Evolutionary conservation across 352 stramenopile species (phyloP), one percentile per base, ranked within the genome.

Genomic region (Phytophthora podocarpi): DNA sequence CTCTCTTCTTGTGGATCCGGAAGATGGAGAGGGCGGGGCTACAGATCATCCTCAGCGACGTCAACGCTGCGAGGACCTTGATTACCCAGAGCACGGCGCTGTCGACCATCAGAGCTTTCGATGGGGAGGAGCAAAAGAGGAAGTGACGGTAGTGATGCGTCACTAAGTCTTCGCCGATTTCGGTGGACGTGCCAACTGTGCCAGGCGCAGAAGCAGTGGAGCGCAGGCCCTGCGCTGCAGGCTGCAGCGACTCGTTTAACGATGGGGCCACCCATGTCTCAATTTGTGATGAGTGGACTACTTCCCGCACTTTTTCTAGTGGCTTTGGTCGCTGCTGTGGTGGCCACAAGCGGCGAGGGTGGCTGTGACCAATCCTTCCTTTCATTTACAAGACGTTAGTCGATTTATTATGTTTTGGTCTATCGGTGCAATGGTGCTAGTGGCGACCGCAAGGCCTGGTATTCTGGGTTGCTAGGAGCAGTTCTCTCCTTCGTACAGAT

Each of bases 41-140:
- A 43, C 72, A 59, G 47, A 75, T 74, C 64, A 83, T 75, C 13
- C 57, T 56, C 15, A 72, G 47, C 30, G 67, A 67, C 15, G 65
- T 48, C 37, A 64, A 37, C 11, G 62, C 64, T n/a, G 67, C 66
- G 18, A 76, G 27, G 18, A 64, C 45, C 27, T 65, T 59, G 24
- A 78, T 60, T 21, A 54, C 39, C 20, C 70, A 56, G 32, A 72
- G 49, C 20, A 64, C 46, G 1, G 46, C 50, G 15, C 28, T 59
- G 24, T 50, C 41, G 4, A 59, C 51, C 64, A 72, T 72, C 4
- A 7, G 37, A 27, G 31, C 3, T n/a, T n/a, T n/a, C n/a, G n/a
- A n/a, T n/a, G n/a, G 35, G 13, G 41, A 48, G 27, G 35, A 8
- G 26, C 26, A 57, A 49, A 55, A 35, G 34, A 11, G 37, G 34